Evolutionary conservation across 257 asterid genomes (phyloP).

Genomic region (Nicotiana obtusifolia): DNA sequence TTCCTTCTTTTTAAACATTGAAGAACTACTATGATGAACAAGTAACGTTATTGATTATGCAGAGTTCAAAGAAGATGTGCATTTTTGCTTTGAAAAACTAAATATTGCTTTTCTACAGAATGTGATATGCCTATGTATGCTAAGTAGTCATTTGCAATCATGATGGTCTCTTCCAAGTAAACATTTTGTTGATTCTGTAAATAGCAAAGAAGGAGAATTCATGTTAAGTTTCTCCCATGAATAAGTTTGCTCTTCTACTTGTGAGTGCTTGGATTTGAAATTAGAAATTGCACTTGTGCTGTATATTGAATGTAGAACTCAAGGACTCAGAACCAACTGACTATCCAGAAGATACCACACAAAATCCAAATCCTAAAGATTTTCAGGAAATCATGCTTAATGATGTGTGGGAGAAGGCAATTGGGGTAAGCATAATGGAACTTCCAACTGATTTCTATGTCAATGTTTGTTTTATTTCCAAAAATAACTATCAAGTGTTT

Average conservation of each 20-base stretch:
- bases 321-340: conserved; percentile 15
- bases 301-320: conserved; percentile 8
- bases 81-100: neutral
- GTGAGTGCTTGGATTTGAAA: conserved; percentile 1
- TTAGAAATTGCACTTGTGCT: neutral
- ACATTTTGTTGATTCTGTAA: neutral
- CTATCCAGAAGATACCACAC: neutral
- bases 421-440: conserved; percentile 35
- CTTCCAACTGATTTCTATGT: neutral
- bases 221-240: neutral
- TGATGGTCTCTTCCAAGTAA: neutral
- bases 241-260: neutral
- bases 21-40: neutral
- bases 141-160: neutral
- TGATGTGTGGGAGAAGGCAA: conserved; percentile 33
- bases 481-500: neutral
- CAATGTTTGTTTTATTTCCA: neutral
- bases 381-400: conserved; percentile 41
- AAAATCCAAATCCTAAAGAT: conserved; percentile 6
- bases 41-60: neutral
- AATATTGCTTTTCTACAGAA: neutral
- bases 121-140: neutral
- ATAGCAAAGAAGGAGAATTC: neutral
- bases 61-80: neutral
- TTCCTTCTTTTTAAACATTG: neutral